phyloP scores from a whole-genome alignment of 352 stramenopile genomes.

The Phytopythium chamaehyphon region DNA sequence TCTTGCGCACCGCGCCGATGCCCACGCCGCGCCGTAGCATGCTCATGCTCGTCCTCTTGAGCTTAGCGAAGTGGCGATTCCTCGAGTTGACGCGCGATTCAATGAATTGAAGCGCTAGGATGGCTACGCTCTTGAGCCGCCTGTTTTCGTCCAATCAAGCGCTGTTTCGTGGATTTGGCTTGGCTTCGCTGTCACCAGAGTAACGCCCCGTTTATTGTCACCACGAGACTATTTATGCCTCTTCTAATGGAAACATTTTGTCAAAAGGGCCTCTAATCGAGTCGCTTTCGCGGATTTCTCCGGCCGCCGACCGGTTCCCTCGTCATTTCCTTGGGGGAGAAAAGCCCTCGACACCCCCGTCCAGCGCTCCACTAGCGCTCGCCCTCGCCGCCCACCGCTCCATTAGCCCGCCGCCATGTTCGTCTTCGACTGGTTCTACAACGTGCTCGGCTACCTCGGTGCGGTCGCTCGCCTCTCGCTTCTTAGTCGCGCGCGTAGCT shows the following conservation, averaged over 20 bases:
- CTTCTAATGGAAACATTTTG: no score
- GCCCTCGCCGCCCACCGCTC: not conserved
- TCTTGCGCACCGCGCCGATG: constrained; percentile 84
- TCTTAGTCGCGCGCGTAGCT: not conserved
- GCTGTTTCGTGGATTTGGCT: constrained; percentile 49
- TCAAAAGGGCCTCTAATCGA: not conserved
- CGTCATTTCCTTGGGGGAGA: constrained; percentile 2
- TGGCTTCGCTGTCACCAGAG: not conserved
- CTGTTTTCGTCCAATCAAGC: constrained; percentile 45
- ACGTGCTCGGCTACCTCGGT: constrained; percentile 91
- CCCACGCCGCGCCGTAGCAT: constrained; percentile 74
- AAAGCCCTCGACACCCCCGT: not conserved
- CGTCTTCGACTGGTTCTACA: constrained; percentile 96
- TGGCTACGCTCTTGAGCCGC: not conserved
- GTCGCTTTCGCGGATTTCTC: not conserved
- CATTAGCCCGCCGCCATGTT: constrained; percentile 68
- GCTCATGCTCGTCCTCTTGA: constrained; percentile 8
- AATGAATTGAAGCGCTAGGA: constrained; percentile 13
- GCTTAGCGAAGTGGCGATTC: not conserved
- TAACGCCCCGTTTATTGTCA: no score
- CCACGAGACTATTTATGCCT: no score
- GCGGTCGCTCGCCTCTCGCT: constrained; percentile 6
- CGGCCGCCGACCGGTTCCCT: not conserved
- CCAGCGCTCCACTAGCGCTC: no score
- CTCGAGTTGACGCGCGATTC: constrained; percentile 2